These are phyloP conservation scores for Teratosphaeriaceae sp. DNA, from an alignment of 2,329 filamentous ascomycete species.

Conservation along the genomic window DNA sequence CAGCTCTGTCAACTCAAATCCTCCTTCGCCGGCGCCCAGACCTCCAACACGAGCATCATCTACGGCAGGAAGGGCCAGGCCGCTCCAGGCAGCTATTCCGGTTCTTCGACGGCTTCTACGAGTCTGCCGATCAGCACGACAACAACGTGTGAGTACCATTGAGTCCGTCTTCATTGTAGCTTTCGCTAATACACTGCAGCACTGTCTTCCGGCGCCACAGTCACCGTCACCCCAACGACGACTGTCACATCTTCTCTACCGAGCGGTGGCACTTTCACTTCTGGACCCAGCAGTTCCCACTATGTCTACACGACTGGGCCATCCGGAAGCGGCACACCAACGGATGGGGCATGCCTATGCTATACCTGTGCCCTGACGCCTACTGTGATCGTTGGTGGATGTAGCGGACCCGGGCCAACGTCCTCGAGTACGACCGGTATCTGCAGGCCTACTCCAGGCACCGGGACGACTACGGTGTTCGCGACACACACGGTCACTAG, in stretches of 20 bases:
- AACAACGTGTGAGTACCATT: constrained; percentile 10
- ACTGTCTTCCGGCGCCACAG: constrained; percentile 10
- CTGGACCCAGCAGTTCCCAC: constrained; percentile 15
- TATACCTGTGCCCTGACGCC: constrained; percentile 25
- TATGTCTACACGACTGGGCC: constrained; percentile 15
- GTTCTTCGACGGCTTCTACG: no score
- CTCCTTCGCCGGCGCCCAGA: constrained; percentile 13
- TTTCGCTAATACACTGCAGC: constrained; percentile 5
- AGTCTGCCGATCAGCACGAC: constrained; percentile 2
- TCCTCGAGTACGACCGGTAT: constrained; percentile 8
- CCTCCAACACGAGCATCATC: constrained; percentile 10
- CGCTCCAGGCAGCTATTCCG: not conserved
- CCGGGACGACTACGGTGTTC: constrained; percentile 26
- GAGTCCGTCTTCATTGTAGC: not conserved
- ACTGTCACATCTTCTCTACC: constrained; percentile 13
- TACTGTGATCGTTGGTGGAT: constrained; percentile 13
- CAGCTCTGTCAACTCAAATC: constrained; percentile 18
- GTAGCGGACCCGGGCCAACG: not conserved
- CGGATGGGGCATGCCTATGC: constrained; percentile 16
- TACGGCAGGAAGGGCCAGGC: constrained; percentile 7
- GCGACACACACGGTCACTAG: constrained; percentile 27
- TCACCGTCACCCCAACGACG: constrained; percentile 14
- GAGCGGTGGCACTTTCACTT: constrained; percentile 14
- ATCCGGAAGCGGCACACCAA: constrained; percentile 1
- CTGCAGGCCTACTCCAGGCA: constrained; percentile 20